Evolutionary conservation across 805 yeast genomes (phyloP), one percentile per base, ranked within the genome.

Genomic region (Teunomyces panamensis): DNA sequence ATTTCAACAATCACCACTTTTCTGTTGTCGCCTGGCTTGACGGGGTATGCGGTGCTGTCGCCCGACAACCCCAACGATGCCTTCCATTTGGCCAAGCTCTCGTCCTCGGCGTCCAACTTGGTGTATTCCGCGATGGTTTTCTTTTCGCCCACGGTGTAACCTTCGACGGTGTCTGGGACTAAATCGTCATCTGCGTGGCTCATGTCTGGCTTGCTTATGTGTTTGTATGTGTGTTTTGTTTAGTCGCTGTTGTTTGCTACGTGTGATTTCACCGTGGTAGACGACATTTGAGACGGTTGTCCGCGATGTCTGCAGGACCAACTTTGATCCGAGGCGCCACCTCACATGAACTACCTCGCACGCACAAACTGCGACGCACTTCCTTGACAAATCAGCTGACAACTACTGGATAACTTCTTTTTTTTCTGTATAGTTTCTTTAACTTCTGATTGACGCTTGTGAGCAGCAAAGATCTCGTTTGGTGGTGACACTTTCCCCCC

Each of bases 41-140:
- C 83, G 10, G 87, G 91, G 53, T 82, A 72, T 3, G 81, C 66
- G 11, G 67, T 60, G 13, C 69, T 63, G 50, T 82, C 83, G 8
- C 81, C 75, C 44, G 82, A 68, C 49, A 90, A 71, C 0, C 97
- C 97, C 29, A 90, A 71, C 1, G 96, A 87, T 48, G 83, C 87
- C 66, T 91, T 91, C 97, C 97, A 90, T 66, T 87, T 88, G 52
- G 85, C 87, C 53, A 90, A 74, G 13, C 95, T 85, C 67, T 89
- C 96, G 64, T 90, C 97, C 57, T 89, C 87, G 9, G 92, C 92
- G 62, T 90, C 97, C 55, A 90, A 69, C 48, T 84, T 78, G 47
- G 84, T 81, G 67, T 90, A 90, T 63, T 90, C 96, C 37, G 80
- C 89, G 36, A 90, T 78, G 13, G 95, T 85, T 62, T 89, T 89